Base-by-base conservation (phyloP, 495 filamentous ascomycete species). In the Platismatia glauca region DNA sequence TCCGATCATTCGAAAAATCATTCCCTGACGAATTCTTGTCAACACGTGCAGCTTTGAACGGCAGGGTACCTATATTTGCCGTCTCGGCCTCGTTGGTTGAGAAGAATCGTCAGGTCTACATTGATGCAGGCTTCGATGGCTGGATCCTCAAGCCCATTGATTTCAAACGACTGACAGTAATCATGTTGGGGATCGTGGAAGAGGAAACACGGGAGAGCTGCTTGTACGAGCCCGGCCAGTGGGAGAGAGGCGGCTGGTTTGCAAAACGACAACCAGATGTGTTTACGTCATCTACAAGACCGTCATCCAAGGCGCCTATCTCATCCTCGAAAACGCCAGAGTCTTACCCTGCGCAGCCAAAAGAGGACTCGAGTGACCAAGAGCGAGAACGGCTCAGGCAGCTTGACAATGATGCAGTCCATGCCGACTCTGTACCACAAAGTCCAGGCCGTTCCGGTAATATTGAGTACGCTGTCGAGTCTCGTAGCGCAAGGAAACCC, bases 71-170 rank as follows among this genome's bases (percentile, higher is more conserved):
- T 3, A 88, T 97, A 55, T 90, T 97, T 69, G 91, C 91, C 11
- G 92, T 97, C 9, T 96, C 92, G 2, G 91, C 92, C 4, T 92
- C 89, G 8, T 76, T 96, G 1, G 65, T 90, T 7, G 92, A 96
- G 70, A 81, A 78, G 39, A 81, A 90, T 8, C 80, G 77, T 24
- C 73, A 84, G 27, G 83, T 72, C 8, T 97, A 96, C 70, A 82
- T 90, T 41, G 79, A 86, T n/a, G 81, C 83, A 4, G 92, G 92
- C 1, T 96, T 96, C 67, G 92, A 97, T 65, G 92, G 89, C 44
- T 97, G 90, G 89, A 89, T 96, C 58, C 63, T 87, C 70, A 89
- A 89, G 71, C 88, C 82, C 0, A 83, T 92, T 64, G 81, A 90
- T 66, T 91, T 92, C 66, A 82, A 84, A 62, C 74, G 88, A 27